Base-by-base conservation (phyloP, 2,329 filamentous ascomycete genomes). In the Epichloe sibirici region DNA sequence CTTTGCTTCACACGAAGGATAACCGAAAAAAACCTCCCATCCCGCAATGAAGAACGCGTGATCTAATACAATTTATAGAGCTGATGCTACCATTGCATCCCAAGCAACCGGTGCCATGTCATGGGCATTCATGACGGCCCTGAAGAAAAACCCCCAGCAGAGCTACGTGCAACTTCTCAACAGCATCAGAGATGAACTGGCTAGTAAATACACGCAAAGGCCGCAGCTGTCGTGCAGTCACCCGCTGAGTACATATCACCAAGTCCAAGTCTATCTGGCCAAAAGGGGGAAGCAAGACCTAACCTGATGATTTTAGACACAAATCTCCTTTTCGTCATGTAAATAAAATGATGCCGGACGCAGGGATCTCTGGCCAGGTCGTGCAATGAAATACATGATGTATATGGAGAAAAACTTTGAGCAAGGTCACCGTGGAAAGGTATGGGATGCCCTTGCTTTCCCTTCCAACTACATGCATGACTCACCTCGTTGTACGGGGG, bases 101-200 rank as follows among this genome's bases (percentile, higher is more conserved):
- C 81, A 96, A 70, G 91, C 93, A 31, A 97, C 93, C 0, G 93
- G 93, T 50, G 93, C 93, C 65, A 97, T 98, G 93, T 95, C 90
- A 1, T 97, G 88, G 83, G 93, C 93, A 9, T 98, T 98, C 67
- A 90, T 98, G 66, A 86, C 77, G 5, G 85, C 90, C 44, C 79
- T 98, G 59, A 91, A 89, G 74, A 95, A 95, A 78, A 95, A 97
- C 67, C 90, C 0, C 0, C 90, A 96, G 65, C 93, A 98, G 74
- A 96, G 90, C 73, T 98, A 98, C 65, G 90, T 98, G 49, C 86
- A 96, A 73, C 74, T 98, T 56, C 79, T 98, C 62, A 97, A 96
- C 76, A 95, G 85, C 69, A 95, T 98, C 63, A 86, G 93, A 57
- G 90, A 96, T 61, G 90, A 97, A 69, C 76, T 98, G 57, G 74